Evolutionary conservation across 2,329 filamentous ascomycete genomes (phyloP).

Genomic region (Aspergillus hiratsukae): DNA sequence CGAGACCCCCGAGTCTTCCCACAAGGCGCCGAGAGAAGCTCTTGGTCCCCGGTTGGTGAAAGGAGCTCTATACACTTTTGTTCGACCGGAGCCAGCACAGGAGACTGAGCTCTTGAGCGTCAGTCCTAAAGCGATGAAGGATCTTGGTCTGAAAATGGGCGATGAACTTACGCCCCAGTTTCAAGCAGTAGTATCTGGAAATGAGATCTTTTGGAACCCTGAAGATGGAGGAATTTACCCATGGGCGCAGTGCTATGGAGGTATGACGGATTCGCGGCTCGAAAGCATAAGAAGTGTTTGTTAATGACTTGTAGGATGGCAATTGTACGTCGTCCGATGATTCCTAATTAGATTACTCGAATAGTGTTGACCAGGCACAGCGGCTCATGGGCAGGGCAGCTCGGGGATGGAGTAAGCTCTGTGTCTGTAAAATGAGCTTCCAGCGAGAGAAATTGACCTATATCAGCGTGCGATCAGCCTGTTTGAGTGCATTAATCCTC

Average conservation of each 20-base stretch:
- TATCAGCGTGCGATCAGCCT: slow-evolving; percentile 74
- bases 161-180: slow-evolving; percentile 72
- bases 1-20: slow-evolving; percentile 74
- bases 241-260: slow-evolving; percentile 98
- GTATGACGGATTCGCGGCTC: slow-evolving; percentile 52
- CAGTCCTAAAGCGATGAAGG: slow-evolving; percentile 70
- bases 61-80: slow-evolving; percentile 82
- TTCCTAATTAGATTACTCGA: not conserved
- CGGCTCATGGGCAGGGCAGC: slow-evolving; percentile 90
- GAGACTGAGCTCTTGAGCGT: slow-evolving; percentile 76
- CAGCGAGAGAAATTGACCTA: slow-evolving; percentile 1
- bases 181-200: slow-evolving; percentile 71
- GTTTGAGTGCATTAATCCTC: slow-evolving; percentile 79
- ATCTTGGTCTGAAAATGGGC: slow-evolving; percentile 68
- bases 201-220: slow-evolving; percentile 72
- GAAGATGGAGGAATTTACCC: slow-evolving; percentile 79
- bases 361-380: slow-evolving; percentile 40
- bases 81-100: slow-evolving; percentile 69
- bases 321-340: slow-evolving; percentile 39
- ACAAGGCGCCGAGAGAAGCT: slow-evolving; percentile 70
- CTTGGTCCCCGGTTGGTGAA: slow-evolving; percentile 80
- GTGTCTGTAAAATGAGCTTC: not conserved
- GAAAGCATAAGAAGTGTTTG: slow-evolving; percentile 2
- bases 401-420: slow-evolving; percentile 69
- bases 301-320: slow-evolving; percentile 38